These are phyloP conservation scores for Penium margaritaceum DNA, from an alignment of 139 green algal genomes.

Conservation along the genomic window DNA sequence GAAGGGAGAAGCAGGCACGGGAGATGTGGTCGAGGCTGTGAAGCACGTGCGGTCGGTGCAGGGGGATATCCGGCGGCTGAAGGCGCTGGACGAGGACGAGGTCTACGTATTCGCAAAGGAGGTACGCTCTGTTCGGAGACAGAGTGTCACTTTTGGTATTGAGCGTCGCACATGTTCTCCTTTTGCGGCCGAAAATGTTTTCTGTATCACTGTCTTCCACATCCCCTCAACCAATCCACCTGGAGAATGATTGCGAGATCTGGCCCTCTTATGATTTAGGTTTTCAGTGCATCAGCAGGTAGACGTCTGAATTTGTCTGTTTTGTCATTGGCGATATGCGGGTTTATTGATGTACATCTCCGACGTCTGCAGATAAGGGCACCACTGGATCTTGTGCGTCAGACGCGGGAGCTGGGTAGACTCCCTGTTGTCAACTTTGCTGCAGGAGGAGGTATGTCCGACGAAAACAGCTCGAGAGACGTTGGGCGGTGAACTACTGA, in stretches of 20 bases:
- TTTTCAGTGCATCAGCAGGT: neutral
- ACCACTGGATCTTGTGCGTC: conserved; percentile 83
- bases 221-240: too few species aligned
- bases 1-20: conserved; percentile 86
- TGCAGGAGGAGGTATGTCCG: conserved; percentile 67
- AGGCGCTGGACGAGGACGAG: conserved; percentile 98
- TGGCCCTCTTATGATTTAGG: too few species aligned
- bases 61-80: conserved; percentile 86
- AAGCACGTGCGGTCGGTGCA: conserved; percentile 85
- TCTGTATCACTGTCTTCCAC: too few species aligned
- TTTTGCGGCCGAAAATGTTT: too few species aligned
- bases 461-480: too few species aligned
- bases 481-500: too few species aligned
- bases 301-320: neutral
- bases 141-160: too few species aligned
- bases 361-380: conserved; percentile 55
- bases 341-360: neutral
- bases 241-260: too few species aligned
- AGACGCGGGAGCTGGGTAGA: conserved; percentile 79
- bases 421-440: conserved; percentile 99
- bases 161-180: too few species aligned
- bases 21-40: conserved; percentile 98
- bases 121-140: too few species aligned
- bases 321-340: too few species aligned
- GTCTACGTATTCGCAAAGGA: conserved; percentile 97